phyloP scores from a whole-genome alignment of 768 basidiomycete genomes.

The Kwoniella dejecticola region DNA sequence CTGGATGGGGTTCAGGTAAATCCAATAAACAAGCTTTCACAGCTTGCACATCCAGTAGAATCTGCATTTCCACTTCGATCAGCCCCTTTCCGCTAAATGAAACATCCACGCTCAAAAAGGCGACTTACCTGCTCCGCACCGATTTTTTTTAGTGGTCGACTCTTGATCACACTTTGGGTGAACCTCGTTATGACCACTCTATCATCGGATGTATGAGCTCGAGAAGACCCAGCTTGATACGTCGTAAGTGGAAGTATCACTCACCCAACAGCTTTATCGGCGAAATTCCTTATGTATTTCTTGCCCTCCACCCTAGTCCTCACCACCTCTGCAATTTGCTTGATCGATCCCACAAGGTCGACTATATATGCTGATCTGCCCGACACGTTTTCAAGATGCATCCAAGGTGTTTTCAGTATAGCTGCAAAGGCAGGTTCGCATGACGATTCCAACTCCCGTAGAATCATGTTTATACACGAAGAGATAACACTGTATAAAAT shows the following conservation, averaged over 20 bases:
- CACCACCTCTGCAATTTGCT: conserved; percentile 74
- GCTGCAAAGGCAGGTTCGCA: conserved; percentile 76
- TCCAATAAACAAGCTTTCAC: conserved; percentile 79
- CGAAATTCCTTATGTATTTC: conserved; percentile 87
- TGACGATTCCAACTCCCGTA: conserved; percentile 82
- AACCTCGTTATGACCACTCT: conserved; percentile 84
- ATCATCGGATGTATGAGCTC: too few relatives aligned
- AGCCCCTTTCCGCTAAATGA: neutral
- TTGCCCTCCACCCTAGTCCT: conserved; percentile 87
- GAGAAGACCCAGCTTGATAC: too few relatives aligned
- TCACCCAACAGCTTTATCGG: conserved; percentile 90
- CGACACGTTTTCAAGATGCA: conserved; percentile 75
- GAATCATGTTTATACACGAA: conserved; percentile 72
- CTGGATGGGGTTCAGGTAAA: conserved; percentile 66
- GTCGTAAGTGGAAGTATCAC: conserved; percentile 21
- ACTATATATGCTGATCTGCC: conserved; percentile 78
- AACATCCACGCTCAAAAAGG: neutral
- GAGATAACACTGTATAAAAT: conserved; percentile 70
- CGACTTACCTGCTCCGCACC: conserved; percentile 85
- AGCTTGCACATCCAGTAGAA: conserved; percentile 86
- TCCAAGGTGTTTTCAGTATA: conserved; percentile 79
- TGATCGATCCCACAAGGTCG: conserved; percentile 73
- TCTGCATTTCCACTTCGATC: conserved; percentile 56
- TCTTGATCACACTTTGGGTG: conserved; percentile 83
- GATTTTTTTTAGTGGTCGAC: conserved; percentile 84